These are phyloP conservation scores for Zygoascus flipseniorum DNA, from an alignment of 805 yeast genomes.

Conservation along the genomic window DNA sequence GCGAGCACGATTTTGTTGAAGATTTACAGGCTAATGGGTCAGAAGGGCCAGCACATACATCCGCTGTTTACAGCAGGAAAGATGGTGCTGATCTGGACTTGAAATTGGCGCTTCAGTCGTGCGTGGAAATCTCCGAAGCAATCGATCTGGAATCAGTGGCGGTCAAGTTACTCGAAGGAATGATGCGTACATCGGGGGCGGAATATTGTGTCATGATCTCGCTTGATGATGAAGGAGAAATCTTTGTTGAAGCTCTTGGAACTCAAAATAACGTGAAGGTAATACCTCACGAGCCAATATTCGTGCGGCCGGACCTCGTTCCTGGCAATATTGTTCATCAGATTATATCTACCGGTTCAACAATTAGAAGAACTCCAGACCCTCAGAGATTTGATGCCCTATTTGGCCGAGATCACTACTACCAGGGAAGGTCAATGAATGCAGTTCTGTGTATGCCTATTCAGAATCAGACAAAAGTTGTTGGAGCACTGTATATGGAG, in stretches of 20 bases:
- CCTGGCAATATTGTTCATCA: conserved; percentile 36
- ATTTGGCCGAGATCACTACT: conserved; percentile 36
- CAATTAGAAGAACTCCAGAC: conserved; percentile 33
- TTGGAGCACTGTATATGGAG: conserved; percentile 43
- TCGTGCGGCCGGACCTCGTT: conserved; percentile 34
- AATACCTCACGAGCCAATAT: conserved; percentile 32
- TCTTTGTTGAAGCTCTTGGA: conserved; percentile 27
- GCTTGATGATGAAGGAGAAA: conserved; percentile 23
- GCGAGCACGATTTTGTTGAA: not conserved
- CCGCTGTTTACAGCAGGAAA: not conserved
- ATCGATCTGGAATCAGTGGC: conserved; percentile 33
- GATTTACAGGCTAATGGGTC: not conserved
- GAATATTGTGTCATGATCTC: conserved; percentile 30
- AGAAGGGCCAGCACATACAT: not conserved
- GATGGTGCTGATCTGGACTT: conserved; percentile 15
- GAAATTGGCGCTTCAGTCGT: conserved; percentile 36
- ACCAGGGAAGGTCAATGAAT: conserved; percentile 27
- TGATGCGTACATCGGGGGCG: conserved; percentile 33
- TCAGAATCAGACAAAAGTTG: conserved; percentile 32
- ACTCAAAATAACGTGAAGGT: conserved; percentile 20
- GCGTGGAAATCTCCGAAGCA: conserved; percentile 43
- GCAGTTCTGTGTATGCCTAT: conserved; percentile 40
- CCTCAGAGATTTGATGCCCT: conserved; percentile 27
- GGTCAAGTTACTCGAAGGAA: conserved; percentile 32
- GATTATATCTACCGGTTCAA: conserved; percentile 31